Base-by-base conservation (phyloP, 768 basidiomycete genomes). In the Mycena haematopus region DNA sequence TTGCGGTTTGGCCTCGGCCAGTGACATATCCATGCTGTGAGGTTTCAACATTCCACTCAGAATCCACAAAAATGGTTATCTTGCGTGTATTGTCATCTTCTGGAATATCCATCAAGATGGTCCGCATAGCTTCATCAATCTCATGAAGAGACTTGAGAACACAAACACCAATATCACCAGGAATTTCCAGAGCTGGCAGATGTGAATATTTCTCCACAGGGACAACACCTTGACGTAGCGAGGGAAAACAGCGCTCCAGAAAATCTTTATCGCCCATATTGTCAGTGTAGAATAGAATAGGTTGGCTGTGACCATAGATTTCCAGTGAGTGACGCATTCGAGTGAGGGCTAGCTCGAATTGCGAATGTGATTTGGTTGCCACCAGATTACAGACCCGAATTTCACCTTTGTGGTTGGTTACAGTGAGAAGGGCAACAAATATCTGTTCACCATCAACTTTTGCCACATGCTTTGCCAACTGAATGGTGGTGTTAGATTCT, bases 321-420 rank as follows among this genome's bases (percentile, higher is more conserved):
- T 40, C 11, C 1, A 68, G 61, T 4, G 49, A 56, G 11, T 62
- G 47, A n/a, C 44, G 31, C 24, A 56, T 22, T 0, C 36, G 54
- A 8, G 2, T 33, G 6, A 62, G 46, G 1, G 60, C 17, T 2
- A 31, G 46, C 14, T 56, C 53, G 29, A 42, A 74, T 17, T 75
- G 72, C 0, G 68, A 60, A 51, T 76, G 75, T 8, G 69, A 49
- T 61, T 75, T 76, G 9, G 74, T 75, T 4, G 71, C 63, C 11
- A 73, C 73, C 6, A 76, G 64, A 15, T 63, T 68, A 25, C 57
- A 60, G 1, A 52, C 58, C 13, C 58, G 44, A n/a, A 60, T 60
- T 17, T 60, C 58, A 2, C 51, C 58, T n/a, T 35, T 45, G 36
- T 60, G 29, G 21, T 60, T 60, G 6, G 58, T 60, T 0, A 60